Base-by-base conservation (phyloP, 352 stramenopile species). In the Phytophthora rubi region DNA sequence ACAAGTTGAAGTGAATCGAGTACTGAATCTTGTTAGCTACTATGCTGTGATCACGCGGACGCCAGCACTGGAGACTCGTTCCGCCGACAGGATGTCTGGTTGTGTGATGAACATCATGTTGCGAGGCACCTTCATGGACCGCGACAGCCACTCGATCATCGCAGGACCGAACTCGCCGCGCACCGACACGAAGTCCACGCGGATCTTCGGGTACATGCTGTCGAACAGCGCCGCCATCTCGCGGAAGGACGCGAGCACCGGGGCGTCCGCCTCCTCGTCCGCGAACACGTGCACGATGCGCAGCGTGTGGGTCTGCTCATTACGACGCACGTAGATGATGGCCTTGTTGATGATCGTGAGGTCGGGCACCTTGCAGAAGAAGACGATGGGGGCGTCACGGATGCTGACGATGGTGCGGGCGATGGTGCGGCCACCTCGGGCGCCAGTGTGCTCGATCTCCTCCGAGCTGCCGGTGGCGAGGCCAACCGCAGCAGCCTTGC, bases 331-430 rank as follows among this genome's bases (percentile, higher is more conserved):
- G 75, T 98, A 98, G 42, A 98, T 75, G 64, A 98, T 95, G 13
- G 92, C 93, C 77, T 98, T 98, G 81, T 98, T 98, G 68, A 98
- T 86, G 53, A 89, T 87, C 66, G 92, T 93, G 32, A 98, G 76
- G 76, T 98, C 94, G 47, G 91, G 80, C 3, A 82, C 71, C 81
- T 98, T 98, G 82, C 78, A 90, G 68, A 97, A 98, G 82, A 92
- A 92, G 68, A 98, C 97, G 21, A 98, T 82, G 45, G 93, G 89
- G 32, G 92, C 90, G 70, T 93, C 76, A 71, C 88, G 87, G 79
- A 93, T 91, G 59, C 87, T 74, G 23, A 75, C 79, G 47, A 92
- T 96, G 64, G 79, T 82, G 4, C 81, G 83, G 44, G 83, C 83
- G 66, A 94, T 94, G 7, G 86, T 94, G 65, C 90, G 87, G 51